These are phyloP conservation scores for Cicer pinnatifidum DNA, from an alignment of 306 rosid species.

Conservation along the genomic window DNA sequence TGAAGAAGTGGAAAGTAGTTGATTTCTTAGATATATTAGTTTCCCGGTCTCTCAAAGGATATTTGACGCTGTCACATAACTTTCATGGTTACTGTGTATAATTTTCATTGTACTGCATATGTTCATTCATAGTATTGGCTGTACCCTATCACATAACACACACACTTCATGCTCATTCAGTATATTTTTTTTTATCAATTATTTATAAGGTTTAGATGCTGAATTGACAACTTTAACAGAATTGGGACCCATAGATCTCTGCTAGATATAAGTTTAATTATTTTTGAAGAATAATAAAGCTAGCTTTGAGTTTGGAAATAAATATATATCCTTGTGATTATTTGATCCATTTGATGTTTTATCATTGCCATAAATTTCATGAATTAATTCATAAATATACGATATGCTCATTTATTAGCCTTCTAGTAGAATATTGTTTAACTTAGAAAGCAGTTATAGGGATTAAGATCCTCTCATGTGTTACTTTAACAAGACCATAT, in stretches of 20 bases:
- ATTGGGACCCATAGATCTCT: slow-evolving; percentile 5
- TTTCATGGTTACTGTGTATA: too few relatives aligned
- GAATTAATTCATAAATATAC: neutral
- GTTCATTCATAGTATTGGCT: neutral
- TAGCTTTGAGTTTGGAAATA: neutral
- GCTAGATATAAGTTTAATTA: neutral
- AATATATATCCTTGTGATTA: neutral
- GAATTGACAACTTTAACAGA: neutral
- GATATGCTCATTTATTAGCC: slow-evolving; percentile 25
- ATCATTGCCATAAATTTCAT: slow-evolving; percentile 1
- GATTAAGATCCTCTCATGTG: neutral
- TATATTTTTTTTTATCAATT: neutral
- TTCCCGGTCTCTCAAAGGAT: neutral
- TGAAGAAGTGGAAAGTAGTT: slow-evolving; percentile 20
- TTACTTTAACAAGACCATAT: slow-evolving; percentile 5
- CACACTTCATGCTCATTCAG: neutral
- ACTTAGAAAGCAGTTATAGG: neutral
- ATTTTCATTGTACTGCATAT: neutral
- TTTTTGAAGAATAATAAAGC: slow-evolving; percentile 6
- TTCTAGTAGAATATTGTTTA: slow-evolving; percentile 22
- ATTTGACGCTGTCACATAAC: too few relatives aligned
- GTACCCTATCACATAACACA: neutral
- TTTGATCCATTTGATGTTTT: neutral
- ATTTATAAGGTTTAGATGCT: slow-evolving; percentile 16
- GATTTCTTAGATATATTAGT: slow-evolving; percentile 7